Conservation (phyloP, 306 rosid genomes). For the Corylus avellana region DNA sequence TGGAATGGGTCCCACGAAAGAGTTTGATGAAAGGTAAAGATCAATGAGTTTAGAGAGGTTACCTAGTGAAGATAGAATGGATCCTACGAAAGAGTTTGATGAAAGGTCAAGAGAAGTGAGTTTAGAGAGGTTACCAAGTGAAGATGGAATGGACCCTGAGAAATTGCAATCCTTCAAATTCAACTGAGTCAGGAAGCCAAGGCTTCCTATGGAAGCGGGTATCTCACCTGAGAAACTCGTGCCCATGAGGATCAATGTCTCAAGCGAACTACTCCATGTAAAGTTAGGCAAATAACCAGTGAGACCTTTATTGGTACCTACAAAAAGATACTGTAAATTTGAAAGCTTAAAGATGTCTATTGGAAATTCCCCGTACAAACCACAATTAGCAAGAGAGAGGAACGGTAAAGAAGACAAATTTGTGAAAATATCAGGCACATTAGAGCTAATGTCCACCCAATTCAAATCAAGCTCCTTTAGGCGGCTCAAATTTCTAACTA, state of each 20-base stretch:
- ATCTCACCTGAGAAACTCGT: neutral
- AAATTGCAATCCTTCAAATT: neutral
- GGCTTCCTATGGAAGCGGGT: neutral
- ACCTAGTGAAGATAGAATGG: too few relatives aligned
- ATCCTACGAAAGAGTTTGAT: neutral
- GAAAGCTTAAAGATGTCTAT: neutral
- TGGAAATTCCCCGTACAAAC: neutral
- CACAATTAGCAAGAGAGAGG: neutral
- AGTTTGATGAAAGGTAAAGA: neutral
- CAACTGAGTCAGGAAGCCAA: neutral
- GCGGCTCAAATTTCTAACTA: too few relatives aligned
- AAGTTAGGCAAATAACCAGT: neutral
- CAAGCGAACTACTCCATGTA: neutral
- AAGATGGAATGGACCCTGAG: neutral
- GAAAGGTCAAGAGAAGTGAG: neutral
- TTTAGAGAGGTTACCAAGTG: too few relatives aligned
- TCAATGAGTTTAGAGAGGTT: neutral
- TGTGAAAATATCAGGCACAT: too few relatives aligned
- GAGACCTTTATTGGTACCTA: neutral
- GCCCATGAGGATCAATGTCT: neutral
- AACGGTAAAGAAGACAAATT: neutral
- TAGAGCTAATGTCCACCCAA: too few relatives aligned
- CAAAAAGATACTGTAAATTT: neutral
- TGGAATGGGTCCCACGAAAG: too few relatives aligned
- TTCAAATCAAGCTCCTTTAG: too few relatives aligned